Evolutionary conservation across 73 alveolate species (phyloP), one percentile per base, ranked within the genome.

Genomic region (Paramecium bursaria): DNA sequence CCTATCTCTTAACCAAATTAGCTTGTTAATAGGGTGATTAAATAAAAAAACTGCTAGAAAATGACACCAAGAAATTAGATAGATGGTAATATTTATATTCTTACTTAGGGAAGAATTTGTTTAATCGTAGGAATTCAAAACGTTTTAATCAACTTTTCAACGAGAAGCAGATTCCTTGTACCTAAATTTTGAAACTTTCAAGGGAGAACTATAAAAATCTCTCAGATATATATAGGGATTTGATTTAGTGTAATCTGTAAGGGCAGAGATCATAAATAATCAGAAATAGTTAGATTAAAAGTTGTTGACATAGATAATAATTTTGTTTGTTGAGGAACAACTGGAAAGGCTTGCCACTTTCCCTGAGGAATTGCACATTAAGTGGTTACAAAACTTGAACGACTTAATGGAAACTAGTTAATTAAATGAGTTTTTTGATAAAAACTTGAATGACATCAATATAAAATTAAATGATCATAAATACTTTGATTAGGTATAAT

Each of bases 401-500:
- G 85, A 53, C 17, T 23, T 48, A 15, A 48, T 53, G 13, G 89
- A 79, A 42, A 79, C 85, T 30, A 48, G 85, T 79, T 79, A 79
- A 23, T 10, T 53, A 19, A 79, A 53, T 3, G 89, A 79, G 46
- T 61, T 53, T 42, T 79, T 79, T 27, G 75, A 53, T 54, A 73
- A 79, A 79, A 79, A 79, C 26, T 22, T 79, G 23, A 54, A 54
- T 14, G 89, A 79, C 13, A 30, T 53, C 15, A 79, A 79, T 23
- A 30, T 73, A 25, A 31, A 73, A 52, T 79, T 53, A 22, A 39
- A 30, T 31, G 89, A 79, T 39, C 46, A 79, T 22, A 31, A 73
- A 19, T 79, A 79, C 46, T 79, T 79, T 35, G 89, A 79, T 39
- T 67, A 57, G 33, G 76, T 57, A 57, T n/a, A n/a, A 26, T 57